phyloP scores from a whole-genome alignment of 192 early-diverging fungal species.

The Gonapodya sp. region DNA sequence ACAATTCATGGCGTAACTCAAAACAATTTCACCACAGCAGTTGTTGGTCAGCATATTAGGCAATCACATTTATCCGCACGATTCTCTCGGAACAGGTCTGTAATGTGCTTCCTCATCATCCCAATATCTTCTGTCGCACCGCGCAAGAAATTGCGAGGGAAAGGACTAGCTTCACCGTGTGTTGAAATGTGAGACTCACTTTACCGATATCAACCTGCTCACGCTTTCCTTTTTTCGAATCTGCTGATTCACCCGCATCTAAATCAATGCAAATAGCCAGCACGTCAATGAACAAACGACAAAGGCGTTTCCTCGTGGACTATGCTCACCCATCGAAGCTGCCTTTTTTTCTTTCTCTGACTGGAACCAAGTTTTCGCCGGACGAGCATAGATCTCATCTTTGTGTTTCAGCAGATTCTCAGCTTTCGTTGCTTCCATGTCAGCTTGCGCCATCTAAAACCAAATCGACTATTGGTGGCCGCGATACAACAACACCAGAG shows the following conservation, averaged over 20 bases:
- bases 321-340: background rate
- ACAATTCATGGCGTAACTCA: no score
- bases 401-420: conserved; percentile 74
- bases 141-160: background rate
- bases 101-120: background rate
- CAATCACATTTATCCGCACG: background rate
- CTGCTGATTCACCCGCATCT: background rate
- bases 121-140: background rate
- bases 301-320: background rate
- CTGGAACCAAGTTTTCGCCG: conserved; percentile 94
- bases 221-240: background rate
- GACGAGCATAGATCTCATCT: conserved; percentile 80
- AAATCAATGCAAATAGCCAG: no score
- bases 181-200: no score
- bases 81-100: background rate
- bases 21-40: no score
- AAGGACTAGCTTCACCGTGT: no score
- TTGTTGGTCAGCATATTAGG: background rate
- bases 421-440: conserved; percentile 84
- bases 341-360: conserved; percentile 62
- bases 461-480: background rate
- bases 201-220: background rate
- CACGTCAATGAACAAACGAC: no score
- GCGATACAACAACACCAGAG: background rate
- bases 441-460: conserved; percentile 55